These are phyloP conservation scores for Aspergillus egyptiacus DNA, from an alignment of 495 filamentous ascomycete genomes.

Conservation along the genomic window DNA sequence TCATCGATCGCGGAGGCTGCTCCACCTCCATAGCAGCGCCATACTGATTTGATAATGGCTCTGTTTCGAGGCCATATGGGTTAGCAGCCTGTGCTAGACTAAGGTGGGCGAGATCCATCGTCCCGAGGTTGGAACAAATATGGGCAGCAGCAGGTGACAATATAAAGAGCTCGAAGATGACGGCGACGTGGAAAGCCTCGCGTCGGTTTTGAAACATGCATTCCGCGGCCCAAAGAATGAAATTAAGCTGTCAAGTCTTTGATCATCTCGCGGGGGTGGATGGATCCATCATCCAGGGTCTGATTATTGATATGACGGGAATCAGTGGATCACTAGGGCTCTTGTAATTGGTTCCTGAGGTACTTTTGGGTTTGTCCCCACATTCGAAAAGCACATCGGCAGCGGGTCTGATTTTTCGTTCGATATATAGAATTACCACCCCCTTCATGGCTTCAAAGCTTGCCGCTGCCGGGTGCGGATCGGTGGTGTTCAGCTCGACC, in stretches of 20 bases:
- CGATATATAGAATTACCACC: no score
- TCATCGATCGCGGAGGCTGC: constrained; percentile 15
- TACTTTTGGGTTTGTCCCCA: neutral
- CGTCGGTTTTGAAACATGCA: neutral
- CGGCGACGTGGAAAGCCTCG: neutral
- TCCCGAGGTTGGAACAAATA: neutral
- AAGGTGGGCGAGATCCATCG: constrained; percentile 15
- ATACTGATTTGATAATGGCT: constrained; percentile 1
- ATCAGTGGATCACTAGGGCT: neutral
- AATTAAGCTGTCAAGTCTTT: neutral
- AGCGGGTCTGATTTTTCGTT: no score
- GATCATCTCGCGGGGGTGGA: neutral
- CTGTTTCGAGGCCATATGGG: constrained; percentile 6
- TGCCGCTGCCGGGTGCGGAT: neutral
- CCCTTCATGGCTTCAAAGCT: no score
- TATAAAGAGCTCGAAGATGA: neutral
- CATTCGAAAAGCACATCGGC: neutral
- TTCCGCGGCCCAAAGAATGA: neutral
- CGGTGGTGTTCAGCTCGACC: no score
- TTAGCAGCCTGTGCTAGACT: neutral
- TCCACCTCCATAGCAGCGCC: constrained; percentile 14
- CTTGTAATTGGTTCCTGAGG: neutral
- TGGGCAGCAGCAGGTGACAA: neutral
- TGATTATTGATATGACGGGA: neutral
- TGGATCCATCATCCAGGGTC: neutral